Base-by-base conservation (phyloP, 371 early-diverging fungal genomes). In the Syncephalastrum monosporum region DNA sequence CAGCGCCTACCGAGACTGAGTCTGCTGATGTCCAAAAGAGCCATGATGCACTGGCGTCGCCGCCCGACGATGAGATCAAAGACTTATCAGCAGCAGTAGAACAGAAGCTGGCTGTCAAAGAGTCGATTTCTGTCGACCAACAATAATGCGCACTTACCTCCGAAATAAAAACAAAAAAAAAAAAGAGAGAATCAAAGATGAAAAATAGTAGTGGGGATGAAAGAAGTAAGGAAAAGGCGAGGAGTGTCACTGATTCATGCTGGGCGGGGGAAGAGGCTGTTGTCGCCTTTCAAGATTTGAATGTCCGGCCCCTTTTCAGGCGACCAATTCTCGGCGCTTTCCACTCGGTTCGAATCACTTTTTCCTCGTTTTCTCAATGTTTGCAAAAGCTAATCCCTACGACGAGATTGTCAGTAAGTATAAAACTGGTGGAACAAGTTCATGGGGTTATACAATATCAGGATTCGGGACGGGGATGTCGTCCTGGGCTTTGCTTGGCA, bases 381-480 rank as follows among this genome's bases (percentile, higher is more conserved):
- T 85, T 67, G 67, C 81, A 45, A 80, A 65, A 68, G 53, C 67
- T 42, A 86, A 86, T 62, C 82, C 82, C 10, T 86, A 81, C 59
- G 84, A 86, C 43, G 84, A 86, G 45, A 57, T 74, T 55, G 84
- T 86, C 56, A 63, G 86, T 86, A 83, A 63, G 82, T 68, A 27
- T 12, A 5, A 12, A 33, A 12, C 10, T 33, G 38, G 16, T 19
- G 15, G 13, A 5, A 25, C 6, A 33, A 33, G 15, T 13, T 13
- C 8, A 19, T 49, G 24, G 15, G n/a, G 42, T 5, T 27, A 8
- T 29, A 24, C 38, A 19, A 1, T 16, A 38, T 13, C 43, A 21
- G 24, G 17, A 49, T 27, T 47, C 24, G 19, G 7, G 14, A 48
- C 48, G 49, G 27, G 15, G 17, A 25, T 13, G 47, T 42, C 29